These are phyloP conservation scores for Fusarium sarcochroum DNA, from an alignment of 2,329 filamentous ascomycete species.

Conservation along the genomic window DNA sequence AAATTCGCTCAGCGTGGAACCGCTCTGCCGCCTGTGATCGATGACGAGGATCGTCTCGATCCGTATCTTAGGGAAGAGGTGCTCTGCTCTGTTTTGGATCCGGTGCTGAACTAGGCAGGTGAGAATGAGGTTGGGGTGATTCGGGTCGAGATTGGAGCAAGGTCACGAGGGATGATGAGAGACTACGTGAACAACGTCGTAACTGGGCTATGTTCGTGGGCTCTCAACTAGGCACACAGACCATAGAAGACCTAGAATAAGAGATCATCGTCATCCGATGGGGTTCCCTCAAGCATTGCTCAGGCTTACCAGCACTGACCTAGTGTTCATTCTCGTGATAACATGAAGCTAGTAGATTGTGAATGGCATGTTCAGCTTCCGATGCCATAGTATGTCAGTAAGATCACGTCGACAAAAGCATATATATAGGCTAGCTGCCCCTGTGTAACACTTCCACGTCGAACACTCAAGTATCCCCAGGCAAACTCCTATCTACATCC, in stretches of 20 bases:
- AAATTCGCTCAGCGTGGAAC: neutral
- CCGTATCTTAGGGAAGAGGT: neutral
- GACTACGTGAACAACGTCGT: too few relatives aligned
- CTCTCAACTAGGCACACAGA: too few relatives aligned
- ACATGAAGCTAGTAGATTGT: neutral
- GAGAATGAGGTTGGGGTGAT: neutral
- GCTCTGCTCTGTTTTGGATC: neutral
- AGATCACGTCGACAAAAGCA: neutral
- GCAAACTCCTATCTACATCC: neutral
- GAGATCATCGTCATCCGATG: neutral
- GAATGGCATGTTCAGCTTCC: neutral
- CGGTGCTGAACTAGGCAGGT: constrained; percentile 1
- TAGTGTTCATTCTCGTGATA: neutral
- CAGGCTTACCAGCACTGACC: neutral
- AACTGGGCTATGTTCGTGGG: neutral
- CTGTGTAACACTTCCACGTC: too few relatives aligned
- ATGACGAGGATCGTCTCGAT: neutral
- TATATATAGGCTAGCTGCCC: neutral
- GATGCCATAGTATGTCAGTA: neutral
- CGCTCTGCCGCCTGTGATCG: neutral
- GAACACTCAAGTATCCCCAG: neutral
- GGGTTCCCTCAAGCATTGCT: neutral
- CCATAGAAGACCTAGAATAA: neutral
- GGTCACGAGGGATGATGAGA: accelerated
- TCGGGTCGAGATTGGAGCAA: accelerated